Conservation (phyloP, 2,329 filamentous ascomycete species). For the Phaeoacremonium minimum region DNA sequence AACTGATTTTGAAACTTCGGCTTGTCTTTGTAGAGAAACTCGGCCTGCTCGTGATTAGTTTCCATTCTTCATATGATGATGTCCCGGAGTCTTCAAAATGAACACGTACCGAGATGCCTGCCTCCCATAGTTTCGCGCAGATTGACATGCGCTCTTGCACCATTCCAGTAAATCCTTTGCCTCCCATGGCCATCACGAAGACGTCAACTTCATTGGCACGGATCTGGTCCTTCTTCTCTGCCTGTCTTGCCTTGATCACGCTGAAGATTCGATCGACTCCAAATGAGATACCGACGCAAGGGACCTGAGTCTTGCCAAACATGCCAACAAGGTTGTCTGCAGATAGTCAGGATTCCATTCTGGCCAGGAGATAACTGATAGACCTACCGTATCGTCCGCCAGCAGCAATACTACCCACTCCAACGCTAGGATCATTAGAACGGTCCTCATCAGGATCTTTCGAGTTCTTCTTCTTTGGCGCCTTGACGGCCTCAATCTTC, state of each 20-base stretch:
- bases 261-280: constrained; percentile 94
- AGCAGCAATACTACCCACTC: constrained; percentile 68
- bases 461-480: constrained; percentile 47
- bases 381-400: constrained; percentile 90
- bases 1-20: constrained; percentile 81
- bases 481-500: constrained; percentile 50
- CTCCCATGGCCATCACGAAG: constrained; percentile 86
- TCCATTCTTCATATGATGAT: no score
- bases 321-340: constrained; percentile 91
- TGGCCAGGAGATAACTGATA: no score
- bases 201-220: constrained; percentile 73
- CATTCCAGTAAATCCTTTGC: constrained; percentile 75
- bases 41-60: no score
- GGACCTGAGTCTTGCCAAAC: constrained; percentile 84
- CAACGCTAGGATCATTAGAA: constrained; percentile 74
- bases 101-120: no score
- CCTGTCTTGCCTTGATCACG: constrained; percentile 75
- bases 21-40: constrained; percentile 81
- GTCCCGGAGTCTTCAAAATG: no score
- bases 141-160: constrained; percentile 78
- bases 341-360: no score
- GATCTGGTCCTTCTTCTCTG: constrained; percentile 50
- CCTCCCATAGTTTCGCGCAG: constrained; percentile 70
- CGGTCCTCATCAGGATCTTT: constrained; percentile 57
- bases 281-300: constrained; percentile 89